A percentile compares a stretch with the other conserved stretches of the same genome.
Conservation (phyloP, 2,329 filamentous ascomycete species). For the Sporothrix brunneoviolacea region DNA sequence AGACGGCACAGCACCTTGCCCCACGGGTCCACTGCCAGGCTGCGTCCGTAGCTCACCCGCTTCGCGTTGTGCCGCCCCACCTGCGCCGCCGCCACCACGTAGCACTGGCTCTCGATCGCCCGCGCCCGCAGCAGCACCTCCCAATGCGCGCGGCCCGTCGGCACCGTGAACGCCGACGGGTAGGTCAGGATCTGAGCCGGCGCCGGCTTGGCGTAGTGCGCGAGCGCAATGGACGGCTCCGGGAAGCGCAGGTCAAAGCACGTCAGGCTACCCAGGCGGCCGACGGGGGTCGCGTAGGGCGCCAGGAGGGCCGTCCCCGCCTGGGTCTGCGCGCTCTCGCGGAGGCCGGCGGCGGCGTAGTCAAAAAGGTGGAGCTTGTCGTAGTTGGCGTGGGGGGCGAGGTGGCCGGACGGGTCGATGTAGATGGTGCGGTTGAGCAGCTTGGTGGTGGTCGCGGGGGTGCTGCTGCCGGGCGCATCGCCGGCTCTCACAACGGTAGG, state of each 20-base stretch:
- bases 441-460: constrained; percentile 22
- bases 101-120: constrained; percentile 84
- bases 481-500: constrained; percentile 24
- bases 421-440: constrained; percentile 49
- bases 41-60: constrained; percentile 75
- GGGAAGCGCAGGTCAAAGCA: constrained; percentile 90
- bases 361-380: constrained; percentile 93
- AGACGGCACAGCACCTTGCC: constrained; percentile 64
- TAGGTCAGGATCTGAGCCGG: constrained; percentile 73
- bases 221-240: constrained; percentile 63
- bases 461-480: background rate
- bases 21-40: constrained; percentile 83
- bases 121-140: constrained; percentile 68
- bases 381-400: constrained; percentile 46
- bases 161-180: constrained; percentile 83
- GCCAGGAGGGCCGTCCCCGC: constrained; percentile 32
- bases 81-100: constrained; percentile 81
- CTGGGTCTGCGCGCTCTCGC: constrained; percentile 31
- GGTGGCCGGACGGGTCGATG: constrained; percentile 38
- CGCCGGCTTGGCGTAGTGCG: constrained; percentile 26
- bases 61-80: constrained; percentile 57
- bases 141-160: constrained; percentile 84
- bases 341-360: constrained; percentile 41
- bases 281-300: constrained; percentile 68
- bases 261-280: constrained; percentile 71